Conservation (phyloP, 768 basidiomycete genomes). For the Phylloporus sp. region DNA sequence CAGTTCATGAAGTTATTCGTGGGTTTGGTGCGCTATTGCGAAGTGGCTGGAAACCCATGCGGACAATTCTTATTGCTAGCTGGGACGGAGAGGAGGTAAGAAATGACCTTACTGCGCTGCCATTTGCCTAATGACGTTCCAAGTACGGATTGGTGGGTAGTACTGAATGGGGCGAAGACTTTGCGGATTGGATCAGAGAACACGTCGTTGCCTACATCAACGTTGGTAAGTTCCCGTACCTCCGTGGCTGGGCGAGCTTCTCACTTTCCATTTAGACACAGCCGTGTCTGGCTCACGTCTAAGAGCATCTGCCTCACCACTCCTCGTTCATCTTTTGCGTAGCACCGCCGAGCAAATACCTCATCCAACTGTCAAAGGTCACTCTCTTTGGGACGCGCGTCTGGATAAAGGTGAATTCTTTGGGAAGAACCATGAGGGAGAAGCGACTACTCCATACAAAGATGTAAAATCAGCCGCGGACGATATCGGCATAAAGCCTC, state of each 20-base stretch:
- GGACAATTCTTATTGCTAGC: constrained; percentile 70
- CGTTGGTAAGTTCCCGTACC: constrained; percentile 39
- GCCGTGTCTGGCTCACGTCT: constrained; percentile 52
- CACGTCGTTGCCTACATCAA: constrained; percentile 89
- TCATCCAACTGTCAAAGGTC: constrained; percentile 61
- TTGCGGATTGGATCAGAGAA: constrained; percentile 69
- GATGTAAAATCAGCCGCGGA: constrained; percentile 24
- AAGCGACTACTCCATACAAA: constrained; percentile 25
- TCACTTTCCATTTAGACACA: constrained; percentile 37
- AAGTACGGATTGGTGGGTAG: constrained; percentile 75
- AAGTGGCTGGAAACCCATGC: constrained; percentile 62
- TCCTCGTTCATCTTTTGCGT: constrained; percentile 71
- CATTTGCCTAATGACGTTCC: constrained; percentile 1
- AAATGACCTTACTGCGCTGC: not conserved
- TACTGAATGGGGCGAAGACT: constrained; percentile 95
- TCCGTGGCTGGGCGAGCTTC: constrained; percentile 34
- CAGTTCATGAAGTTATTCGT: constrained; percentile 50
- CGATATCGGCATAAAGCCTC: constrained; percentile 43
- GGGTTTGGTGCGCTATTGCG: constrained; percentile 48
- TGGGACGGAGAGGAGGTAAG: constrained; percentile 76
- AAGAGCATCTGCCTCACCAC: constrained; percentile 63
- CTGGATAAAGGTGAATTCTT: constrained; percentile 45
- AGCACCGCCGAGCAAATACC: constrained; percentile 63
- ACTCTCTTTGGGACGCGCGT: constrained; percentile 76
- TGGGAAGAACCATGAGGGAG: constrained; percentile 30